Evolutionary conservation across 495 filamentous ascomycete species (phyloP).

Genomic region (Aspergillus ostianus): DNA sequence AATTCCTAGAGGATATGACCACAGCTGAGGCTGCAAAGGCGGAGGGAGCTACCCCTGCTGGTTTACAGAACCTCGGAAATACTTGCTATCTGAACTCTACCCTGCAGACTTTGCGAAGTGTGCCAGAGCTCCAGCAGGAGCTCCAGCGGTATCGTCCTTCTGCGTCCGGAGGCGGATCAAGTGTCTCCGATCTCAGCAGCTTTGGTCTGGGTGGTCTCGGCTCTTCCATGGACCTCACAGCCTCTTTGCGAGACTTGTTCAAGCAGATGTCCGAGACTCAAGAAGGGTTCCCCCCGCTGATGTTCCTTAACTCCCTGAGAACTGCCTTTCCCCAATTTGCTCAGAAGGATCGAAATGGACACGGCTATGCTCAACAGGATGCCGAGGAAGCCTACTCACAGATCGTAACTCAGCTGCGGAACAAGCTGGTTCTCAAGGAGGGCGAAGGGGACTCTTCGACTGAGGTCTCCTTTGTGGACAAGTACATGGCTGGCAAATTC

Average conservation of each 20-base stretch:
- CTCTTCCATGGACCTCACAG: slow-evolving; percentile 69
- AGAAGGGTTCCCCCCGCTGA: slow-evolving; percentile 77
- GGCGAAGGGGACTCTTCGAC: slow-evolving; percentile 40
- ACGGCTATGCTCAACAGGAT: slow-evolving; percentile 92
- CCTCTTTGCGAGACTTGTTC: slow-evolving; percentile 81
- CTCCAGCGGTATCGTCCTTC: slow-evolving; percentile 64
- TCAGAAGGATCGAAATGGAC: slow-evolving; percentile 74
- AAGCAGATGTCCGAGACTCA: slow-evolving; percentile 93
- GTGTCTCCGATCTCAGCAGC: slow-evolving; percentile 50
- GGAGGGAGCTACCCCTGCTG: slow-evolving; percentile 82
- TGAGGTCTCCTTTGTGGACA: slow-evolving; percentile 77
- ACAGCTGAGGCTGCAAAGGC: slow-evolving; percentile 84
- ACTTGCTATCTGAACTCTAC: slow-evolving; percentile 99
- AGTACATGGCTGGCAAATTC: slow-evolving; percentile 82
- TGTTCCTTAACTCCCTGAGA: slow-evolving; percentile 82
- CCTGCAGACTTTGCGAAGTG: slow-evolving; percentile 79
- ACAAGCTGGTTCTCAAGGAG: slow-evolving; percentile 70
- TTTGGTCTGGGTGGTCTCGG: slow-evolving; percentile 61
- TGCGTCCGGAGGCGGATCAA: slow-evolving; percentile 32
- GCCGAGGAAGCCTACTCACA: slow-evolving; percentile 98
- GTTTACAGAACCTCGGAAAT: slow-evolving; percentile 90
- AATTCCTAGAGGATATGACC: slow-evolving; percentile 97
- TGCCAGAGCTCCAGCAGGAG: slow-evolving; percentile 88
- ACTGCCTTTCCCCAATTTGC: slow-evolving; percentile 90
- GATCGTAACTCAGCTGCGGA: slow-evolving; percentile 80